Evolutionary conservation across 768 basidiomycete genomes (phyloP).

Genomic region (Auriscalpium orientale): DNA sequence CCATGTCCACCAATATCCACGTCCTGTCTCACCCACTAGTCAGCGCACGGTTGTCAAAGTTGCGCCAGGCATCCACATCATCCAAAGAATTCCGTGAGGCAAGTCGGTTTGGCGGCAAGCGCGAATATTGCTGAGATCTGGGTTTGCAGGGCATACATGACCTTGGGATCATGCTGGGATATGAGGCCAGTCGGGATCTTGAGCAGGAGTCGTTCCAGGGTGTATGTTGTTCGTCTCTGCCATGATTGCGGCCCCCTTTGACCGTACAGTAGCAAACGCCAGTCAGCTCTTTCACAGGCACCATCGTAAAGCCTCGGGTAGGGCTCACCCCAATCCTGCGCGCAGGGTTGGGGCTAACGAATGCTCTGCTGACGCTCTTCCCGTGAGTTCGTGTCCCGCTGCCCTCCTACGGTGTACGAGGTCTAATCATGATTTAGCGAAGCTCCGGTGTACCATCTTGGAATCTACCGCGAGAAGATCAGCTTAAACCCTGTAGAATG

Average conservation of each 20-base stretch:
- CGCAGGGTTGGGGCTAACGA: conserved; percentile 90
- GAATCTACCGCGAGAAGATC: conserved; percentile 81
- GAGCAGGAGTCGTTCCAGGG: conserved; percentile 56
- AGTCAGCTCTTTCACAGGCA: conserved; percentile 71
- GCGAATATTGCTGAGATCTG: neutral
- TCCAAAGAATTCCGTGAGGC: conserved; percentile 17
- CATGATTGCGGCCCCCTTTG: neutral
- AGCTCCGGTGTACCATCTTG: conserved; percentile 86
- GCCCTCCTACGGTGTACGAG: neutral
- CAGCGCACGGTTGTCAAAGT: conserved; percentile 11
- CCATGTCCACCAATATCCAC: conserved; percentile 9
- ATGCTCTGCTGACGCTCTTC: conserved; percentile 78
- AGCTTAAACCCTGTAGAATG: conserved; percentile 89
- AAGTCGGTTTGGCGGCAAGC: neutral
- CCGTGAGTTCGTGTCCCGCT: conserved; percentile 47
- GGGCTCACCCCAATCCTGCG: conserved; percentile 89
- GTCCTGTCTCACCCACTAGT: conserved; percentile 14
- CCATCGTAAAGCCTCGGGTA: conserved; percentile 64
- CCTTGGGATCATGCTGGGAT: conserved; percentile 72
- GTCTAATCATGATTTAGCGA: conserved; percentile 31
- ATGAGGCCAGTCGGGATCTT: conserved; percentile 70
- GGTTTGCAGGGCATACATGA: conserved; percentile 55
- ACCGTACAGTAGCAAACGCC: conserved; percentile 51
- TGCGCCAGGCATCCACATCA: conserved; percentile 11
- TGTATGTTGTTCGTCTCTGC: conserved; percentile 34